Evolutionary conservation across 352 stramenopile genomes (phyloP), one percentile per base, ranked within the genome.

Genomic region (Phytophthora pseudosyringae): DNA sequence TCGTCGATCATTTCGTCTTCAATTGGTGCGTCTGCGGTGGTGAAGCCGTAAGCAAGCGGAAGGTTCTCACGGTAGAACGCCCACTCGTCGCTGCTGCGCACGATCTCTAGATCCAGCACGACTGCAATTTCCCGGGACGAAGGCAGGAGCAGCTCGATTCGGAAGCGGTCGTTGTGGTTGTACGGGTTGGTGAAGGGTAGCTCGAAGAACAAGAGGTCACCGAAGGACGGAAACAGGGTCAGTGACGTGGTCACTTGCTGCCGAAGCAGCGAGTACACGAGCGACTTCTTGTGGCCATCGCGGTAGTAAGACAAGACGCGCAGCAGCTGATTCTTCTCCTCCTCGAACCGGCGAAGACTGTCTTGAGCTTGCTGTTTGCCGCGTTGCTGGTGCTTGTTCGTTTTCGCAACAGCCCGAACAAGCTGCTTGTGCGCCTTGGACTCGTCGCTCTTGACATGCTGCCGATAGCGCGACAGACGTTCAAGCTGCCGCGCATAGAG

Each of bases 1-100:
- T 82, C 71, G 60, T 98, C 95, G 26, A 98, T 97, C 91, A 98
- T 97, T 50, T 98, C 94, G 8, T 76, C 71, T 66, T 98, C 95
- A 4, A 98, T 74, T 7, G 76, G 70, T 15, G 59, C 59, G 32
- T 63, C 38, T n/a, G 32, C 51, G 1, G 15, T 57, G 25, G 53
- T 9, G 38, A 40, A 55, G 49, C 76, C 75, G 51, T 82, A 91
- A 15, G 80, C 71, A 10, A 88, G 71, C 5, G 86, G 78, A 0
- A 97, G 46, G 29, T 85, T 67, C 5, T 80, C 62, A 5, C 91
- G 80, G 49, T 95, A 95, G 64, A 90, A 94, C 5, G 52, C 40
- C 92, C 93, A 98, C 67, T 97, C 92, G n/a, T 80, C 60, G 15
- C 69, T 78, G 38, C 69, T 81, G 6, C 76, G 94, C 8, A 98